Percentiles rank a stretch among this genome's conserved stretches.
phyloP scores from a whole-genome alignment of 1,284 basidiomycete species.

The Cutaneotrichosporon cutaneum region DNA sequence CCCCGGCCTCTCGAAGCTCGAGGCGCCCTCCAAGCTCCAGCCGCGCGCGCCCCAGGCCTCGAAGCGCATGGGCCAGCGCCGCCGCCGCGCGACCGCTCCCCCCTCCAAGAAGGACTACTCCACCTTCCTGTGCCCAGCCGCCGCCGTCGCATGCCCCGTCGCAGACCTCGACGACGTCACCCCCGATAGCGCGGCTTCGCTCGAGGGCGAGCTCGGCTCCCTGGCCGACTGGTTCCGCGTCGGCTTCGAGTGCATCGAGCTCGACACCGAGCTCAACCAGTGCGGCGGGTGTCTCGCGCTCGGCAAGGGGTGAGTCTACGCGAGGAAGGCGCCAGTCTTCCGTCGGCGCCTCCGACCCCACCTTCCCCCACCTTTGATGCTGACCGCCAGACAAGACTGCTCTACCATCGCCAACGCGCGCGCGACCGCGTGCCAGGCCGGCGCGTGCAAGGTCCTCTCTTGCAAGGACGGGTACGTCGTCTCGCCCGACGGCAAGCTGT shows the following conservation, averaged over 20 bases:
- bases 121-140: conserved; percentile 52
- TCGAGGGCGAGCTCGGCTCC: conserved; percentile 38
- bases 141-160: conserved; percentile 50
- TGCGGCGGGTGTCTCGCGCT: conserved; percentile 53
- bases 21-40: conserved; percentile 31
- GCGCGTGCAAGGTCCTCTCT: conserved; percentile 45
- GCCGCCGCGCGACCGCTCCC: conserved; percentile 26
- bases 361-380: too few relatives aligned
- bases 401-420: conserved; percentile 48
- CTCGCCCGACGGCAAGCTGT: conserved; percentile 40
- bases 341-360: too few relatives aligned
- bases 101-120: conserved; percentile 50
- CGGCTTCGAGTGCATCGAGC: conserved; percentile 54
- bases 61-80: conserved; percentile 46
- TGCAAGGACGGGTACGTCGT: conserved; percentile 52
- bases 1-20: background rate
- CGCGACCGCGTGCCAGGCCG: conserved; percentile 47
- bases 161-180: conserved; percentile 31
- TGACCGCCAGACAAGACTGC: conserved; percentile 50
- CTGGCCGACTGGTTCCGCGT: conserved; percentile 53
- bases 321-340: too few relatives aligned
- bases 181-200: conserved; percentile 28
- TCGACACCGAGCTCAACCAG: conserved; percentile 49
- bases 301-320: conserved; percentile 46
- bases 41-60: conserved; percentile 42